phyloP scores from a whole-genome alignment of 345 rosid species.

The Eucalyptus rudis region DNA sequence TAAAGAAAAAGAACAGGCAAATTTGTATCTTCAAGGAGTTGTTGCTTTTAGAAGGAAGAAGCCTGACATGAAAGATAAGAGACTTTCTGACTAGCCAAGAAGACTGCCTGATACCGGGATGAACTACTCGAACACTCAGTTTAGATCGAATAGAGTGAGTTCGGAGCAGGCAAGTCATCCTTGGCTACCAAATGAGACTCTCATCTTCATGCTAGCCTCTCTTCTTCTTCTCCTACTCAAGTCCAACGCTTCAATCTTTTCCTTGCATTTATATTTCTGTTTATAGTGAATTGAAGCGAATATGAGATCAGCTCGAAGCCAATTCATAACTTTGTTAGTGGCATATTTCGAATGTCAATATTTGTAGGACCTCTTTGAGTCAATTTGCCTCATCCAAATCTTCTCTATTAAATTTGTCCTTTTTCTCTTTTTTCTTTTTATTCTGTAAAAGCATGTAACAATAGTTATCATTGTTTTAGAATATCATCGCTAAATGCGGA shows the following conservation, averaged over 20 bases:
- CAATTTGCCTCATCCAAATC: not conserved
- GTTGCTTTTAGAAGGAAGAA: not conserved
- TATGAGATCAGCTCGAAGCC: not conserved
- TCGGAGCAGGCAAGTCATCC: not conserved
- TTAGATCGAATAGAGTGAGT: not conserved
- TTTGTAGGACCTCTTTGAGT: not conserved
- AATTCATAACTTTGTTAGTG: not conserved
- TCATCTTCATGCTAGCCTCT: not conserved
- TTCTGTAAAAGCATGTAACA: not conserved
- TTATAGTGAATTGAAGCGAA: not conserved
- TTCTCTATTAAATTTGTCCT: not conserved
- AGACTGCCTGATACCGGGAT: not conserved
- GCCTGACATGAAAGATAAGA: not conserved
- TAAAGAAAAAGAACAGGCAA: not conserved
- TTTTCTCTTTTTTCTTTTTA: accelerated
- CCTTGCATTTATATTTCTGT: not conserved
- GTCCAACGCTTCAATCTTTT: not conserved
- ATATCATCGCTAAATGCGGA: too few species aligned
- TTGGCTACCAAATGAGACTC: not conserved
- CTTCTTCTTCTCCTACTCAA: not conserved
- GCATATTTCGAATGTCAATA: not conserved
- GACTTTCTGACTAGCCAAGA: not conserved
- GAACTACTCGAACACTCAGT: not conserved
- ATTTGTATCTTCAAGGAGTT: not conserved
- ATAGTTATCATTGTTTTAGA: not conserved